Percentiles rank a stretch among this genome's conserved stretches.
Conservation (phyloP, 805 yeast species). For the Candida insectalens region DNA sequence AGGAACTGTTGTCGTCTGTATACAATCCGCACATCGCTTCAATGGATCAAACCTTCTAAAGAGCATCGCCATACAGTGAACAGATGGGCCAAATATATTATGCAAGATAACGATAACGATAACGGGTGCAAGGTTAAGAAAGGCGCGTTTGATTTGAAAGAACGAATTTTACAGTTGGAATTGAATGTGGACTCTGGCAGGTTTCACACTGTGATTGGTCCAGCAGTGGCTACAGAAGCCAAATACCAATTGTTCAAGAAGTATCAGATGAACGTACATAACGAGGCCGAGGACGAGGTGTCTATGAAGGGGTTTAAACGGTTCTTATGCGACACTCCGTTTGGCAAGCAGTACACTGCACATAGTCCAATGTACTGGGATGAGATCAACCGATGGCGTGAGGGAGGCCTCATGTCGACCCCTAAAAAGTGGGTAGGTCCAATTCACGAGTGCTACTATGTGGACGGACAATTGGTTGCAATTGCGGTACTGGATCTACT, state of each 20-base stretch:
- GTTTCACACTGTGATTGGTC: slow-evolving; percentile 38
- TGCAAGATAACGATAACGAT: slow-evolving; percentile 6
- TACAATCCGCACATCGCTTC: slow-evolving; percentile 58
- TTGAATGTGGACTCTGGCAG: slow-evolving; percentile 3
- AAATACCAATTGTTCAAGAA: slow-evolving; percentile 54
- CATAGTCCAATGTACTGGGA: slow-evolving; percentile 29
- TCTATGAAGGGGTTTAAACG: slow-evolving; percentile 40
- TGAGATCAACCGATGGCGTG: slow-evolving; percentile 30
- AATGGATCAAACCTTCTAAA: slow-evolving; percentile 31
- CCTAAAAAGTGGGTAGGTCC: slow-evolving; percentile 37
- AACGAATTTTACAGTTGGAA: slow-evolving; percentile 10
- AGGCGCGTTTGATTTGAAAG: slow-evolving; percentile 10
- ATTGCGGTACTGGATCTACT: slow-evolving; percentile 69
- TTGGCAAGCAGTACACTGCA: slow-evolving; percentile 22
- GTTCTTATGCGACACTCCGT: slow-evolving; percentile 67
- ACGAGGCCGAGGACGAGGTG: slow-evolving; percentile 43
- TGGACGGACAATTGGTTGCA: slow-evolving; percentile 55
- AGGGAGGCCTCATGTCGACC: slow-evolving; percentile 6
- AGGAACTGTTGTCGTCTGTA: slow-evolving; percentile 72
- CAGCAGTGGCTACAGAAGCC: slow-evolving; percentile 40
- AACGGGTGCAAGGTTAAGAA: background rate
- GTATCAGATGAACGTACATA: slow-evolving; percentile 66
- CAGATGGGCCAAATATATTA: slow-evolving; percentile 39
- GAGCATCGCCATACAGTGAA: slow-evolving; percentile 61
- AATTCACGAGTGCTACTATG: slow-evolving; percentile 70